Conservation (phyloP, 2,329 filamentous ascomycete genomes). For the Pseudogymnoascus sp. region DNA sequence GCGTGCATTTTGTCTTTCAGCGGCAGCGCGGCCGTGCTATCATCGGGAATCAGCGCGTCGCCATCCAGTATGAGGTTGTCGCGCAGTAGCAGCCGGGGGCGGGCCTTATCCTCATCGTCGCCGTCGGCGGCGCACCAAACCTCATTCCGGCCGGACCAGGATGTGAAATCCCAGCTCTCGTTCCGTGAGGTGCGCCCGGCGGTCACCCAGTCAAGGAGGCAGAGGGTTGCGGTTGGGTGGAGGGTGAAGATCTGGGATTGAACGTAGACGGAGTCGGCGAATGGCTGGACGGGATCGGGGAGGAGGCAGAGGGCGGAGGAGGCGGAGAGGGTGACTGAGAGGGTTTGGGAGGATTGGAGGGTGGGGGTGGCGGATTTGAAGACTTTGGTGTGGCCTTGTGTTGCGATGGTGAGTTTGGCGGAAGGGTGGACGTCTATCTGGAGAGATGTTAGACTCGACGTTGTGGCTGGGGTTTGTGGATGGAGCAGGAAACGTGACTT, state of each 20-base stretch:
- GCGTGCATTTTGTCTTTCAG: conserved; percentile 62
- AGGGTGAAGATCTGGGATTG: conserved; percentile 74
- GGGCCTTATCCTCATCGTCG: conserved; percentile 29
- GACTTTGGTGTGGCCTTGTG: conserved; percentile 85
- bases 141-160: conserved; percentile 81
- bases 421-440: conserved; percentile 52
- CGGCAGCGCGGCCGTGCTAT: conserved; percentile 28
- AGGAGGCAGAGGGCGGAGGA: conserved; percentile 57
- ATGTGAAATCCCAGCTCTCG: conserved; percentile 77
- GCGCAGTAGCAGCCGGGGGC: conserved; percentile 63
- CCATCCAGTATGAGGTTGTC: conserved; percentile 73
- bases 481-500: neutral
- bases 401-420: conserved; percentile 61
- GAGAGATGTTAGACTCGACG: conserved; percentile 16
- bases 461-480: neutral
- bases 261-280: conserved; percentile 73
- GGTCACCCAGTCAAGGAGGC: conserved; percentile 89
- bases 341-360: conserved; percentile 49
- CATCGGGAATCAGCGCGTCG: conserved; percentile 34
- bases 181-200: conserved; percentile 78
- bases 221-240: conserved; percentile 54
- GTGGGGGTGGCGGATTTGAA: conserved; percentile 66
- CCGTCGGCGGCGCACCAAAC: conserved; percentile 49
- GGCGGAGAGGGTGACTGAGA: conserved; percentile 44
- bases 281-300: conserved; percentile 90